A percentile compares a stretch with the other conserved stretches of the same genome.
Evolutionary conservation across 805 yeast genomes (phyloP).

Genomic region (Nakazawaea populi): DNA sequence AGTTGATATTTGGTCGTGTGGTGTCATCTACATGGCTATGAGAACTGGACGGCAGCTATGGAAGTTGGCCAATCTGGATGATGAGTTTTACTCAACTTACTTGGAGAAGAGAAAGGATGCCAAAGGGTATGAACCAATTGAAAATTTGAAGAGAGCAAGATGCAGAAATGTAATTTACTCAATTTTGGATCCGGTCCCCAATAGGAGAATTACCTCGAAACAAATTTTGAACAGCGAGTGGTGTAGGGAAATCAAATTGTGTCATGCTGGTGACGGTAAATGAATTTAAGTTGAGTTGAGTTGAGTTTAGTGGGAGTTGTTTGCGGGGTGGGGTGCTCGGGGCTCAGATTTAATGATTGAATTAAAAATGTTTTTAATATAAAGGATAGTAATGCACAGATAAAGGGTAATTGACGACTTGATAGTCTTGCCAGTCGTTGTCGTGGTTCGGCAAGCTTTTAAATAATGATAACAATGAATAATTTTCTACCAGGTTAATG

Average conservation of each 20-base stretch:
- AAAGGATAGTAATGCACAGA: no score
- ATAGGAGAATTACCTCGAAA: conserved; percentile 78
- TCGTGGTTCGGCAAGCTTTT: no score
- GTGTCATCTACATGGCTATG: conserved; percentile 90
- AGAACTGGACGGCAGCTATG: conserved; percentile 91
- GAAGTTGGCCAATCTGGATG: conserved; percentile 77
- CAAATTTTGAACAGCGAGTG: conserved; percentile 91
- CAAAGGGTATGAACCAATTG: conserved; percentile 90
- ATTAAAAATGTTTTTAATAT: no score
- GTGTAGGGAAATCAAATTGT: conserved; percentile 84
- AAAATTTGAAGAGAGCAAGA: conserved; percentile 73
- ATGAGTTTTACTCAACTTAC: conserved; percentile 74
- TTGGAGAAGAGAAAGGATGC: conserved; percentile 73
- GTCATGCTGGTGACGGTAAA: conserved; percentile 55
- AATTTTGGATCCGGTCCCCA: conserved; percentile 86
- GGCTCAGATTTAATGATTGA: no score
- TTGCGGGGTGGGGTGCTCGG: no score
- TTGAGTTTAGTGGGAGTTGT: no score
- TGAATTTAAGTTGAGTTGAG: neutral
- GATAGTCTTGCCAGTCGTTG: no score
- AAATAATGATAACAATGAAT: no score
- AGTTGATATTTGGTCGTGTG: conserved; percentile 90
- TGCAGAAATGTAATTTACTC: conserved; percentile 93
- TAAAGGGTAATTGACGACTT: no score
- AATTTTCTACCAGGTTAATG: no score